phyloP scores from a whole-genome alignment of 2,329 filamentous ascomycete species.

The Aspergillus eucalypticola region DNA sequence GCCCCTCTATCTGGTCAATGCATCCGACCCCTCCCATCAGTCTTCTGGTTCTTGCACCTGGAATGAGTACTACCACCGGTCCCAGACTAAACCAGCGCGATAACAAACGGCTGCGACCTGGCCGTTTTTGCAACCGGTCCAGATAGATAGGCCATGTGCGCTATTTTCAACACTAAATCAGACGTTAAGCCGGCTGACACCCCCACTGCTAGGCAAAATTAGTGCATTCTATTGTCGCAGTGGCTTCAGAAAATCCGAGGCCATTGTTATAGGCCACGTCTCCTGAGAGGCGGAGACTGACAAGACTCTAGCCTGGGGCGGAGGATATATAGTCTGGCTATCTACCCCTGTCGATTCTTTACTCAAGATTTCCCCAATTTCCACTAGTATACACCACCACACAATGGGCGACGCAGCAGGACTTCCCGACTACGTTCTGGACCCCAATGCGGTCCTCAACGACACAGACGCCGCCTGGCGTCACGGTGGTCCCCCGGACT shows the following conservation, averaged over 20 bases:
- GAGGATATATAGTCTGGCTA: not conserved
- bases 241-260: not conserved
- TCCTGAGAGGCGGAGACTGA: not conserved
- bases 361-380: not conserved
- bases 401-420: constrained; percentile 9
- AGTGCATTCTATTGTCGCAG: not conserved
- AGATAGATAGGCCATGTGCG: not conserved
- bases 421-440: constrained; percentile 59
- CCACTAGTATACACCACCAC: not conserved
- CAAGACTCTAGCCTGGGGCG: not conserved
- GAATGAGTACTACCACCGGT: not conserved
- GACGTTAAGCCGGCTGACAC: not conserved
- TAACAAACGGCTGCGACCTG: not conserved
- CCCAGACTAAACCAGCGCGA: not conserved
- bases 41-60: too few relatives aligned
- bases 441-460: constrained; percentile 59
- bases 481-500: constrained; percentile 63
- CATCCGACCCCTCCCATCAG: not conserved
- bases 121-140: not conserved
- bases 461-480: constrained; percentile 60
- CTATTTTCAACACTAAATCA: not conserved
- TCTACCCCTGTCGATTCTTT: not conserved
- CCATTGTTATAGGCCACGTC: not conserved
- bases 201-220: not conserved
- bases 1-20: not conserved